Percentiles rank a stretch among this genome's conserved stretches.
Conservation (phyloP, 1,284 basidiomycete species). For the Salmacisia buchloeana region DNA sequence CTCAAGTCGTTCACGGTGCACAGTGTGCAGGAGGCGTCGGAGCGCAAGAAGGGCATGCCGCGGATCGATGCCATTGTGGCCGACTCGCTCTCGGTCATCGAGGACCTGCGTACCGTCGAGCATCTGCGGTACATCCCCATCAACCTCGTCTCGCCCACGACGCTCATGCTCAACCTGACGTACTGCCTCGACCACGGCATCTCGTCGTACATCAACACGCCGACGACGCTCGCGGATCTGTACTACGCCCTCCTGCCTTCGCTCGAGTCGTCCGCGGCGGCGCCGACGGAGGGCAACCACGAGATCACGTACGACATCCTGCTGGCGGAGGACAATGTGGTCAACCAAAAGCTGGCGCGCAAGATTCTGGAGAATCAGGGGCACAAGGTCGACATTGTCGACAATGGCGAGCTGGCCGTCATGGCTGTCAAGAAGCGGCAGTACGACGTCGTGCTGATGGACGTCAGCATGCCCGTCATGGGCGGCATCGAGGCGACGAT, state of each 20-base stretch:
- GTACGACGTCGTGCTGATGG: conserved; percentile 72
- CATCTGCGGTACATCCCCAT: conserved; percentile 94
- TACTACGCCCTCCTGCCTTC: conserved; percentile 88
- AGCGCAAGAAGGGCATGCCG: conserved; percentile 71
- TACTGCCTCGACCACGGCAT: conserved; percentile 83
- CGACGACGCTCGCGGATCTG: conserved; percentile 80
- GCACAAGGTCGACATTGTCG: conserved; percentile 91
- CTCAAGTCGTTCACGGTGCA: conserved; percentile 73
- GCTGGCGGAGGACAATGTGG: conserved; percentile 95
- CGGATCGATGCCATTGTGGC: conserved; percentile 94
- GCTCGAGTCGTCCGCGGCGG: conserved; percentile 83
- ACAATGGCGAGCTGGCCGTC: conserved; percentile 88
- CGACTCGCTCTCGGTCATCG: conserved; percentile 78
- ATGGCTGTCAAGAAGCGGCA: conserved; percentile 77
- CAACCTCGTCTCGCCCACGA: conserved; percentile 68
- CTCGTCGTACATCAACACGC: conserved; percentile 83
- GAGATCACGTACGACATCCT: conserved; percentile 86
- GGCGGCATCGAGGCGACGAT: conserved; percentile 61
- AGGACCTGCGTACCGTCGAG: conserved; percentile 83
- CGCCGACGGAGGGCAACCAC: conserved; percentile 67
- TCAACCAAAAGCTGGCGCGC: conserved; percentile 94
- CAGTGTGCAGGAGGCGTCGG: conserved; percentile 66
- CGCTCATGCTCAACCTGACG: conserved; percentile 49
- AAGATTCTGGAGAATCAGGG: conserved; percentile 97
- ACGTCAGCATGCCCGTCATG: conserved; percentile 65